Conservation (phyloP, 1,284 basidiomycete species). For the Cryptococcus sp. region DNA sequence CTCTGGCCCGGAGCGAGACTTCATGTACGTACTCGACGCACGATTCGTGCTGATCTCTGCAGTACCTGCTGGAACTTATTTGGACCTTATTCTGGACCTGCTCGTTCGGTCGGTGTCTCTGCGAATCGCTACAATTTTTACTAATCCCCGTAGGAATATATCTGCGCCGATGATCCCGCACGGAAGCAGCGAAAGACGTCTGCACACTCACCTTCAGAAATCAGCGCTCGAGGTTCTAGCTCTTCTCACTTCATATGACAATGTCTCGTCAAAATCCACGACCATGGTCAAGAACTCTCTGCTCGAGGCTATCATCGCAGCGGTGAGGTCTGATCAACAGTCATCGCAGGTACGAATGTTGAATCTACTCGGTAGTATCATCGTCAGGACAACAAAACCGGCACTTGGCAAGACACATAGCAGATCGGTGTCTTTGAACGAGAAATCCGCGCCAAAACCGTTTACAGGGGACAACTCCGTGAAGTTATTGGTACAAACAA, state of each 20-base stretch:
- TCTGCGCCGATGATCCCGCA: too few relatives aligned
- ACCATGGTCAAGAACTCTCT: constrained; percentile 66
- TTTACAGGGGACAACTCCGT: constrained; percentile 2
- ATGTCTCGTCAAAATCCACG: constrained; percentile 59
- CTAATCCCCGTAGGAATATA: constrained; percentile 50
- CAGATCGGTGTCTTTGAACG: not conserved
- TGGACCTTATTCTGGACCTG: too few relatives aligned
- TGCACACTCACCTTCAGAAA: constrained; percentile 58
- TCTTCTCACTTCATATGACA: constrained; percentile 70
- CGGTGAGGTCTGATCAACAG: constrained; percentile 63
- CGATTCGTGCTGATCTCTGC: too few relatives aligned
- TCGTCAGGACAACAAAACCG: constrained; percentile 34
- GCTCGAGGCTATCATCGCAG: constrained; percentile 68
- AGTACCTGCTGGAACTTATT: too few relatives aligned
- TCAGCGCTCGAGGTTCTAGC: constrained; percentile 76
- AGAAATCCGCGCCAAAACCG: not conserved
- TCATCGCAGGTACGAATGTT: constrained; percentile 90
- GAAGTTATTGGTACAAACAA: constrained; percentile 63
- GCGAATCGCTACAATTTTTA: constrained; percentile 50
- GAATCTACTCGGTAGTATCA: constrained; percentile 79
- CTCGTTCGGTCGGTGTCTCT: too few relatives aligned
- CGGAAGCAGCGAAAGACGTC: not conserved
- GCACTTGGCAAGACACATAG: not conserved
- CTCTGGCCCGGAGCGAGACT: constrained; percentile 42
- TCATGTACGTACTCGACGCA: too few relatives aligned